Conservation (phyloP, 108 stramenopile species). For the Skeletonema costatum region DNA sequence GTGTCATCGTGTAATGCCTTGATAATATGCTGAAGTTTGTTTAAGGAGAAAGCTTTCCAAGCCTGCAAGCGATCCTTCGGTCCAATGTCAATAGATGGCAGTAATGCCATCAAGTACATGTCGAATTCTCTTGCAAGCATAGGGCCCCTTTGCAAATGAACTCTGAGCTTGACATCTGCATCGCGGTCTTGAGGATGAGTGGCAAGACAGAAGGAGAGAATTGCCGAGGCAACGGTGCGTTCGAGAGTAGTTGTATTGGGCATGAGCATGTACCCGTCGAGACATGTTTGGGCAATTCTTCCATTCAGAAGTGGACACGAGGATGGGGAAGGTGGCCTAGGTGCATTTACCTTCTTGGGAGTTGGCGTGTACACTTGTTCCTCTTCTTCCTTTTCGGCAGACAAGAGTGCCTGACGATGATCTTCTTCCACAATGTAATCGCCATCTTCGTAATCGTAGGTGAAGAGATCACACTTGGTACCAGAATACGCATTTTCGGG, state of each 20-base stretch:
- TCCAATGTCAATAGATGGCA: background rate
- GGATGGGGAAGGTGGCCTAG: slow-evolving; percentile 13
- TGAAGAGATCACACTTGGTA: slow-evolving; percentile 35
- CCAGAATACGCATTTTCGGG: slow-evolving; percentile 34
- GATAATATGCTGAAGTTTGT: slow-evolving; percentile 1
- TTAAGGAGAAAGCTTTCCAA: slow-evolving; percentile 29
- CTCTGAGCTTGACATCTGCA: slow-evolving; percentile 17
- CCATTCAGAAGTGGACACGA: slow-evolving; percentile 9
- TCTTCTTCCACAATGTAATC: slow-evolving; percentile 6
- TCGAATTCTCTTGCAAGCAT: slow-evolving; percentile 32
- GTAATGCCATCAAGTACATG: slow-evolving; percentile 27
- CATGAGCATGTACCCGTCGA: background rate
- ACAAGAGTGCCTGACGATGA: background rate
- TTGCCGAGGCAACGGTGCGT: slow-evolving; percentile 28
- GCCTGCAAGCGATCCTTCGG: slow-evolving; percentile 23
- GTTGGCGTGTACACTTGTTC: background rate
- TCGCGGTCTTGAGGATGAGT: slow-evolving; percentile 37
- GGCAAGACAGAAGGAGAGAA: slow-evolving; percentile 34
- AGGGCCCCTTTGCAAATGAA: slow-evolving; percentile 21
- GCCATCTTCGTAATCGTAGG: slow-evolving; percentile 39
- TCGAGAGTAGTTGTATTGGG: slow-evolving; percentile 2
- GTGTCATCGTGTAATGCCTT: background rate
- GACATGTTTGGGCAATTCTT: slow-evolving; percentile 21
- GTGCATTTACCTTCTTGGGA: background rate
- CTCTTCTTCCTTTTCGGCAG: background rate